These are phyloP conservation scores for Pseudogymnoascus sp. DNA, from an alignment of 2,329 filamentous ascomycete genomes.

Conservation along the genomic window DNA sequence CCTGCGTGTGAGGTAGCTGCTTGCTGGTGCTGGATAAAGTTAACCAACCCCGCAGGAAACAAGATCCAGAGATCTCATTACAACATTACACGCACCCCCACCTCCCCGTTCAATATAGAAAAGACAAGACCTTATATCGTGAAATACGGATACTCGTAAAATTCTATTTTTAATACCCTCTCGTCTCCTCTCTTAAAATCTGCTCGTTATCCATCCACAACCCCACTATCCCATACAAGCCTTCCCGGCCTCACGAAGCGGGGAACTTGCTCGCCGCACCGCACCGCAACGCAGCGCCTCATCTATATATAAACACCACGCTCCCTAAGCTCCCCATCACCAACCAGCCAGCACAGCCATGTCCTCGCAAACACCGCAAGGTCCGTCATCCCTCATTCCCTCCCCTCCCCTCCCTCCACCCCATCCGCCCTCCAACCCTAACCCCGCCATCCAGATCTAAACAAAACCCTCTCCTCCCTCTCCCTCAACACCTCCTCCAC, in stretches of 20 bases:
- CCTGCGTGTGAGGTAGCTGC: not conserved
- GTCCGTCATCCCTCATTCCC: not conserved
- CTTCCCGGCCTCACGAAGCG: not conserved
- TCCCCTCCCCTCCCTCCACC: not conserved
- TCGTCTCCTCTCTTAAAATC: not conserved
- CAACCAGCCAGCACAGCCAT: not conserved
- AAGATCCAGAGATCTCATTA: no score
- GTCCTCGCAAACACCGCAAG: not conserved
- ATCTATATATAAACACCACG: not conserved
- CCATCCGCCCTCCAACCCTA: not conserved
- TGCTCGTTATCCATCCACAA: not conserved
- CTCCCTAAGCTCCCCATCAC: not conserved
- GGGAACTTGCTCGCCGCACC: not conserved
- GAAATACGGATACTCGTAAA: not conserved
- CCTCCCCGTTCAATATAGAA: no score
- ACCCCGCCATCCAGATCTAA: not conserved
- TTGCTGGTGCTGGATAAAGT: no score
- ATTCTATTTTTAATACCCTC: not conserved
- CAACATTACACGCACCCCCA: no score
- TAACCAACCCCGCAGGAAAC: no score
- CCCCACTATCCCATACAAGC: not conserved
- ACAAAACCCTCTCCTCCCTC: not conserved
- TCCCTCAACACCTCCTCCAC: not conserved
- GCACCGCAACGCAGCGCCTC: not conserved
- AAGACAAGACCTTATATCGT: no score